These are phyloP conservation scores for Fagopyrum esculentum DNA, from an alignment of 148 eudicot genomes.

Conservation along the genomic window DNA sequence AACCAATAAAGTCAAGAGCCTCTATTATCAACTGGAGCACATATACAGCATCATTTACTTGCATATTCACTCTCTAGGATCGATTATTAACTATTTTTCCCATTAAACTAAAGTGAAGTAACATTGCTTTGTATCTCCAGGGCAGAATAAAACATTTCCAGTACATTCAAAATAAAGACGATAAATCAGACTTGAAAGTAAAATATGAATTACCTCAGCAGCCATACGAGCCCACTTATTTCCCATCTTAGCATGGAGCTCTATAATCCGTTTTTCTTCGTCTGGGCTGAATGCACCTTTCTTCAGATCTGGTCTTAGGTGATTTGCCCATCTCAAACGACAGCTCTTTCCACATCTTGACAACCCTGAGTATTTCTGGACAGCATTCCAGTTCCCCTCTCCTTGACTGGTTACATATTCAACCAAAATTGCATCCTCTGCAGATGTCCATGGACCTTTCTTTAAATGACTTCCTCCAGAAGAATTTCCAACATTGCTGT, in stretches of 20 bases:
- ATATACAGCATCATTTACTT: neutral
- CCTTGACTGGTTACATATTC: constrained; percentile 84
- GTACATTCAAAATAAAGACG: neutral
- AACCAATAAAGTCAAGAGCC: neutral
- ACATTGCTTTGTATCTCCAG: neutral
- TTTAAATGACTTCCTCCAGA: constrained; percentile 39
- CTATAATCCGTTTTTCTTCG: constrained; percentile 70
- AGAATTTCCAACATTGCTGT: constrained; percentile 35
- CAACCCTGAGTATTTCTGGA: constrained; percentile 80
- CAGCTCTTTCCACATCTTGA: constrained; percentile 95
- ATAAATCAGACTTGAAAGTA: constrained; percentile 1
- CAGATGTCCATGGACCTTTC: constrained; percentile 97
- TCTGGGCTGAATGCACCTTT: constrained; percentile 78
- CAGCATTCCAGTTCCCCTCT: constrained; percentile 97
- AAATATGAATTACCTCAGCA: constrained; percentile 39
- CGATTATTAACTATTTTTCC: neutral
- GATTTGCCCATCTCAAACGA: constrained; percentile 95
- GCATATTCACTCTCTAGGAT: neutral
- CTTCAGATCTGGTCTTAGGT: constrained; percentile 86
- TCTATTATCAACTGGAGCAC: neutral
- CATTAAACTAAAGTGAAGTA: neutral
- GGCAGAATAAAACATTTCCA: neutral
- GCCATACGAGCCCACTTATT: constrained; percentile 99
- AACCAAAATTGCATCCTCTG: constrained; percentile 76
- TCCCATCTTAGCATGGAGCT: constrained; percentile 92